Evolutionary conservation across 2,329 filamentous ascomycete genomes (phyloP), one percentile per base, ranked within the genome.

Genomic region (Fusarium scirpi): DNA sequence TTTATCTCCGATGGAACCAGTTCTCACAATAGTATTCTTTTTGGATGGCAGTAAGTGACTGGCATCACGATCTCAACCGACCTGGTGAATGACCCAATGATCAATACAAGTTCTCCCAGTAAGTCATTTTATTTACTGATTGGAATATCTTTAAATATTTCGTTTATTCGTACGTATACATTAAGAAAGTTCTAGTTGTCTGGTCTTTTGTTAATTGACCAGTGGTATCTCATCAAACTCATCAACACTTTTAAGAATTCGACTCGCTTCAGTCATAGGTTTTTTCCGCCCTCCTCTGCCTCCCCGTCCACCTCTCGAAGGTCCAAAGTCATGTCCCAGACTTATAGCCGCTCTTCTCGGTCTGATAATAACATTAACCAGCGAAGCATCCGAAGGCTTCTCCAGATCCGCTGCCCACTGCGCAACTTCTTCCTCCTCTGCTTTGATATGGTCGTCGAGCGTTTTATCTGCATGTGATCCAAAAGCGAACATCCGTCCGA

Each of bases 231-330:
- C 53, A 11, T 56, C 53, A 18, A 51, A 52, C 20, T 64, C 60
- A 20, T 65, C 62, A 12, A 65, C 53, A n/a, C 62, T 65, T 16
- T 12, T 65, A 13, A 65, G 47, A 11, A 65, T 65, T 6, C 62
- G 46, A 4, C 52, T 59, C 2, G 60, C 60, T 22, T 65, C 62
- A 6, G 62, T 65, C 51, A 59, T 52, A 4, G 46, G 40, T 8
- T 27, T 65, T 9, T 40, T 63, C 10, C 34, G 15, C 46, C 27
- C 40, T 54, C 15, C 34, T 27, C 15, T 51, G 22, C 29, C 46
- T 8, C 40, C 13, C 8, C 40, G 53, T 3, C 9, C 22, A 8
- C 43, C 43, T 16, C 24, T 22, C 16, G 30, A 20, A 13, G 38
- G 34, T 2, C 22, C 58, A 10, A 49, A 30, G 0, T 45, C 60